phyloP scores from a whole-genome alignment of 2,329 filamentous ascomycete genomes.

The Mariannaea elegans region DNA sequence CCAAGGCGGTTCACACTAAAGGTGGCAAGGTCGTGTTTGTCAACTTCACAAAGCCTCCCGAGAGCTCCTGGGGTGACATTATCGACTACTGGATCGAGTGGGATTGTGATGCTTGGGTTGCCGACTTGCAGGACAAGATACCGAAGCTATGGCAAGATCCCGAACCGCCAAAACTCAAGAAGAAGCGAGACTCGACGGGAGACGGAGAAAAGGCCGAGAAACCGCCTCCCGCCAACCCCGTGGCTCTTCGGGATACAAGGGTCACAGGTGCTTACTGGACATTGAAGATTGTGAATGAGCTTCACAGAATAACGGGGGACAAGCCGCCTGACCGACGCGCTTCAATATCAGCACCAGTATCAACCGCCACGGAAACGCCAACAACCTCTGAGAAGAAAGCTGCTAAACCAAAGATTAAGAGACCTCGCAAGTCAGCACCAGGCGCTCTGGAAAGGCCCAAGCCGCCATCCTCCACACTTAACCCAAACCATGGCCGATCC shows the following conservation, averaged over 20 bases:
- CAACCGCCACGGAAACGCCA: constrained; percentile 8
- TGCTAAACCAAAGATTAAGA: constrained; percentile 41
- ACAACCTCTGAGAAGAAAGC: constrained; percentile 20
- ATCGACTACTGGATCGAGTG: constrained; percentile 80
- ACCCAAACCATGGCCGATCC: constrained; percentile 48
- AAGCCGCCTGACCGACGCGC: constrained; percentile 28
- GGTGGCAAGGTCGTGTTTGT: constrained; percentile 77
- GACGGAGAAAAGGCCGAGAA: constrained; percentile 43
- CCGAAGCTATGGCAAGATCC: constrained; percentile 67
- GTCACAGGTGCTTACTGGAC: constrained; percentile 55
- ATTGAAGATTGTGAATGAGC: constrained; percentile 52
- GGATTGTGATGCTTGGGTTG: constrained; percentile 79
- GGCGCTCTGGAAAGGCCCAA: constrained; percentile 44
- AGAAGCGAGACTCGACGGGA: constrained; percentile 45
- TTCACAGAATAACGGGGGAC: constrained; percentile 48
- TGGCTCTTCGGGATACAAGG: constrained; percentile 56
- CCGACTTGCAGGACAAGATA: constrained; percentile 66
- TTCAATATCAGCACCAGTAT: constrained; percentile 25
- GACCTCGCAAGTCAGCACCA: constrained; percentile 52
- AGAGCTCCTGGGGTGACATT: constrained; percentile 76
- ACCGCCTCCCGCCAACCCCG: constrained; percentile 49
- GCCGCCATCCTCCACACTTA: constrained; percentile 45
- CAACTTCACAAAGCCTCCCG: constrained; percentile 76
- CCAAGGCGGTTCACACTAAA: constrained; percentile 73
- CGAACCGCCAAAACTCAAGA: constrained; percentile 53